Evolutionary conservation across 1,284 basidiomycete genomes (phyloP), one percentile per base, ranked within the genome.

Genomic region (Pascua guehoae): DNA sequence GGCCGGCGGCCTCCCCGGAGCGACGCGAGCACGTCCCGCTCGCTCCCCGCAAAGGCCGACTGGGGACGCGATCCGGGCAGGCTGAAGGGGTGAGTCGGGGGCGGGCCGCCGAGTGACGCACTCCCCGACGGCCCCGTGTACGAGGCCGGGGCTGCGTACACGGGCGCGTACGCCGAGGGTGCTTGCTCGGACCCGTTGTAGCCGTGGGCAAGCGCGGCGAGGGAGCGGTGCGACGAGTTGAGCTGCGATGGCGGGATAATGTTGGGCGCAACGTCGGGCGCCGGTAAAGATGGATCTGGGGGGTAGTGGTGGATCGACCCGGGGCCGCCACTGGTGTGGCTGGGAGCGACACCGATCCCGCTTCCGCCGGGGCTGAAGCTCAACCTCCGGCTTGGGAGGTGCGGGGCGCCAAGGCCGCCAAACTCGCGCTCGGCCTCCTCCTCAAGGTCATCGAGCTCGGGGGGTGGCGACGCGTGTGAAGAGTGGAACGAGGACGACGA

Each of bases 401-500:
- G 4, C 4, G 24, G 24, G 4, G 24, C 24, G 24, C 24, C 24
- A 32, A 32, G 24, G 32, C 42, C 41, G 36, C 37, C 41, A 36
- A 18, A 32, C 18, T 42, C 16, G 15, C 17, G 17, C 18, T 16
- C 47, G 39, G 40, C 36, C 37, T 49, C 50, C n/a, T 52, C 54
- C 4, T 48, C 48, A 17, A 44, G 51, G 43, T 53, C 49, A 17
- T 57, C 24, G 24, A 32, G 24, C 24, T 32, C 58, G 38, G 60
- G 60, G 0, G 66, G 66, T 15, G 64, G 58, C 4, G 71, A 73
- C 8, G 72, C 72, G 50, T 67, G 68, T 1, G 72, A 75, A 1
- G 69, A 70, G 50, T 73, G 70, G 44, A 70, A 73, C 0, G 72
- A 74, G 4, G 72, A 74, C 2, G 69, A 63, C 2, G 74, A 75